These are phyloP conservation scores for Coprinellus aureogranulatus DNA, from an alignment of 768 basidiomycete genomes.

Conservation along the genomic window DNA sequence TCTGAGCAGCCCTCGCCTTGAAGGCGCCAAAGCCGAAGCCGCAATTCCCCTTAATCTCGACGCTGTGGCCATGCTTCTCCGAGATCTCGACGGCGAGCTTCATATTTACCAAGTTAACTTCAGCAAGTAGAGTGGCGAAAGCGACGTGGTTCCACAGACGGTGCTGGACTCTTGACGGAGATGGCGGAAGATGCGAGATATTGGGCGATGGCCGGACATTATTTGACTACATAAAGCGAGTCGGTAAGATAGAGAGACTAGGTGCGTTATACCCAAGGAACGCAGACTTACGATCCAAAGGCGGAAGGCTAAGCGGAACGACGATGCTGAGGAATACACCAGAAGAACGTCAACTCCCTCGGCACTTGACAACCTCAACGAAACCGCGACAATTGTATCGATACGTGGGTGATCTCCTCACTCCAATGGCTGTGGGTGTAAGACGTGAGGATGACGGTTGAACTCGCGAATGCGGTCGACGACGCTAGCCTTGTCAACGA, in stretches of 20 bases:
- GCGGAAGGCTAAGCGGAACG: slow-evolving; percentile 73
- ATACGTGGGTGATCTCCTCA: too few species aligned
- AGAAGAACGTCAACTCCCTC: slow-evolving; percentile 88
- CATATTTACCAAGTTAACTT: slow-evolving; percentile 95
- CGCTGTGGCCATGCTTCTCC: slow-evolving; percentile 92
- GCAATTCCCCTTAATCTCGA: slow-evolving; percentile 98
- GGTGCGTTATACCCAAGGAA: neutral
- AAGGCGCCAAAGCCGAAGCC: slow-evolving; percentile 90
- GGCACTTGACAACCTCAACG: too few species aligned
- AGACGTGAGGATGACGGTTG: too few species aligned
- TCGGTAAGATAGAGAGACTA: neutral
- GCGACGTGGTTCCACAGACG: slow-evolving; percentile 81
- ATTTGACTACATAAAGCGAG: slow-evolving; percentile 63
- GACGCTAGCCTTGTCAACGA: too few species aligned
- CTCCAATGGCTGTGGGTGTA: too few species aligned
- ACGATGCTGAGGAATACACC: slow-evolving; percentile 96
- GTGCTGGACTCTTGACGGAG: slow-evolving; percentile 95
- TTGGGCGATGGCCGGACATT: slow-evolving; percentile 83
- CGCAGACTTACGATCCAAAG: slow-evolving; percentile 62
- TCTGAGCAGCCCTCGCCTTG: slow-evolving; percentile 69
- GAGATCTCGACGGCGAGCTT: slow-evolving; percentile 95
- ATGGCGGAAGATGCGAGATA: slow-evolving; percentile 91
- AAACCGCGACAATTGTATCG: too few species aligned
- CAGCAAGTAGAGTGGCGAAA: slow-evolving; percentile 92
- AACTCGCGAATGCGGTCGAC: too few species aligned